These are phyloP conservation scores for Russula sp. DNA, from an alignment of 768 basidiomycete genomes.

Conservation along the genomic window DNA sequence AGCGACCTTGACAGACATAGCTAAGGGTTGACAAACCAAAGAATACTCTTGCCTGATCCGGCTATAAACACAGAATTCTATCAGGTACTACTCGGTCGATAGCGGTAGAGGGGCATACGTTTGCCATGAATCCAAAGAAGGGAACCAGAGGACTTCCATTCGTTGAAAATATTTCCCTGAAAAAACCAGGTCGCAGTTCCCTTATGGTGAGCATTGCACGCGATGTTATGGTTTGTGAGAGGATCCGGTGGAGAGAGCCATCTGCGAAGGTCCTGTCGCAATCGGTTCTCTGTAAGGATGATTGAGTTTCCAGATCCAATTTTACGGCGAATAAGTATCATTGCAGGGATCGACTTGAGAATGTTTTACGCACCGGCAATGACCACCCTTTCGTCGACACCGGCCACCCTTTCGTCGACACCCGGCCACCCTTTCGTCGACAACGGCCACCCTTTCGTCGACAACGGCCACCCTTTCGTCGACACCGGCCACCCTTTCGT, in stretches of 20 bases:
- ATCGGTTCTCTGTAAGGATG: background rate
- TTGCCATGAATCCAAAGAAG: slow-evolving; percentile 6
- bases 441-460: too few species aligned
- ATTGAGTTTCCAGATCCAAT: background rate
- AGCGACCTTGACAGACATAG: background rate
- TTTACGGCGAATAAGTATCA: background rate
- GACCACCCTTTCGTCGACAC: background rate
- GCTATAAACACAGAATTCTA: background rate
- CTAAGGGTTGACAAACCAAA: background rate
- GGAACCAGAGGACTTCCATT: background rate
- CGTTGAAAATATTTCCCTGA: background rate
- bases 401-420: too few species aligned
- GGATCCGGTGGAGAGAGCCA: slow-evolving; percentile 10
- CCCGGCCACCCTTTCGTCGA: too few species aligned
- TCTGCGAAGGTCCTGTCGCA: background rate
- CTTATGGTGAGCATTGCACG: background rate
- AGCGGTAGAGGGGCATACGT: background rate
- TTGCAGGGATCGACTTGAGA: background rate
- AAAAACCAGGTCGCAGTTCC: background rate
- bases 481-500: too few species aligned
- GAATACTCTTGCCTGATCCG: background rate
- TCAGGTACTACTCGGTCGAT: background rate
- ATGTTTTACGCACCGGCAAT: background rate
- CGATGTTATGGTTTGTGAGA: slow-evolving; percentile 2
- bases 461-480: too few species aligned